Evolutionary conservation across 768 basidiomycete genomes (phyloP), one percentile per base, ranked within the genome.

Genomic region (Neoboletus brunneissimus): DNA sequence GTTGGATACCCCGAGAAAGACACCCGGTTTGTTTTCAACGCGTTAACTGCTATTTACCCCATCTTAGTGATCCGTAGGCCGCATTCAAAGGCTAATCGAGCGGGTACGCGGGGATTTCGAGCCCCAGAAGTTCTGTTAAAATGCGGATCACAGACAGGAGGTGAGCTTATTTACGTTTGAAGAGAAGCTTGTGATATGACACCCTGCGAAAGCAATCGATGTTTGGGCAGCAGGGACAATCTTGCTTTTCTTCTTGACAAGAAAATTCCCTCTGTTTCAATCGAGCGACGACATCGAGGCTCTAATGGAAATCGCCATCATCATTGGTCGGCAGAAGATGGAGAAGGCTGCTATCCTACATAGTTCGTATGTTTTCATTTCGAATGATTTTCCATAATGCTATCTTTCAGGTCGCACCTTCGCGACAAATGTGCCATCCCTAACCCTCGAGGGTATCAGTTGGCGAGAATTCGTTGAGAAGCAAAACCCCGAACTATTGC

Each of bases 101-200:
- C 97, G 1, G 97, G 97, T 4, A 99, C 97, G 13, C 77, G 97
- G 64, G 97, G 97, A 0, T 99, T 99, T 70, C 84, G 97, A 55
- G 94, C 97, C 1, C 97, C 97, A 0, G 97, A 99, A 65, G 96
- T 99, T 3, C 73, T 99, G 37, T 71, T 99, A 40, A 99, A 98
- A 71, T 99, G 97, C 64, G 84, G 84, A 4, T 89, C 93, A 64
- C 97, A 99, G 73, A 87, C 86, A 10, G 93, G 92, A 59, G 92
- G 96, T 95, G 62, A 59, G 85, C 5, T 44, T n/a, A 73, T 31
- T 54, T 56, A 22, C 22, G 15, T 49, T 37, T 47, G 37, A 38
- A n/a, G 18, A 38, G 48, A 25, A 43, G 34, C 43, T 29, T 38
- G 46, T 15, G 35, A 48, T 42, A 51, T 68, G 52, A 70, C 20